Evolutionary conservation across 805 yeast species (phyloP), one percentile per base, ranked within the genome.

Genomic region (Barnettozyma vustinii): DNA sequence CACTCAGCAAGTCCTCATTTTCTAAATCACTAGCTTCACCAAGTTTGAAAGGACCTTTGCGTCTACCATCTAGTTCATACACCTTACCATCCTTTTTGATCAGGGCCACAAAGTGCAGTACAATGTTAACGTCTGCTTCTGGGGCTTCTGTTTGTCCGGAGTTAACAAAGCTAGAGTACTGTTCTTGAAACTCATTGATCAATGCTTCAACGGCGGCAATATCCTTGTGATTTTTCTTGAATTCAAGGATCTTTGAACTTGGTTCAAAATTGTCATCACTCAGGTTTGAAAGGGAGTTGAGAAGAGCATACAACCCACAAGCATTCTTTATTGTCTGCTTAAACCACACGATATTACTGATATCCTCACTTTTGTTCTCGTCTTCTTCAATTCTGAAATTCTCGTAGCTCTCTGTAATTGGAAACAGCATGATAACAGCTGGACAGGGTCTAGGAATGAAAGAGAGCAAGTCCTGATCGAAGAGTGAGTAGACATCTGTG

Each of bases 51-150:
- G 96, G 89, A 0, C 96, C 94, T 33, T 66, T 66, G 54, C 95
- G 74, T 54, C 98, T 75, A 1, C 99, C 99, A 61, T 92, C 99
- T 33, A 92, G 73, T 66, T 92, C 98, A 59, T 80, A 87, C 19
- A 92, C 61, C 50, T 78, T 79, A 9, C 77, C 79, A 53, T 79
- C 74, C 12, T 69, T 67, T 57, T 77, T 81, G 10, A 86, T 72
- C 58, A 86, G 83, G 6, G 94, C 75, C 23, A 92, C 81, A 61
- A 87, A 92, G 67, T 92, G 99, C 49, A 84, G 70, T 47, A 81
- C 79, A 5, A 79, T 73, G 2, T 70, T 72, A 6, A 70, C 75
- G 1, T 71, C 75, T 9, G 84, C 80, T 10, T 67, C 63, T 9
- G 91, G 92, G 0, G 87, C 86, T 44, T 74, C 80, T 1, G 91